phyloP scores from a whole-genome alignment of 768 basidiomycete genomes.

The Phylloporus sp. region DNA sequence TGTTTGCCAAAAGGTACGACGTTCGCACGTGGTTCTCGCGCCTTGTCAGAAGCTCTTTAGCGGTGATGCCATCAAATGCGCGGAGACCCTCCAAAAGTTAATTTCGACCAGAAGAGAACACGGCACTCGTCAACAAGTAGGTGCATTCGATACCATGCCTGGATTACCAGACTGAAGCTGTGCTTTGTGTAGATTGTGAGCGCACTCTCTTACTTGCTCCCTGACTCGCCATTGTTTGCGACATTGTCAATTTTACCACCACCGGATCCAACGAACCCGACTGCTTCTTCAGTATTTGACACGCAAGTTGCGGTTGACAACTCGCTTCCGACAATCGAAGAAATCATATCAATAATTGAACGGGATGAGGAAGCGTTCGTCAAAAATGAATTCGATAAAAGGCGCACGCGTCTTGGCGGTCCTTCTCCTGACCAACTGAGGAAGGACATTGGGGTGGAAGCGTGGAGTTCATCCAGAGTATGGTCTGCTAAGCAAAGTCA shows the following conservation, averaged over 20 bases:
- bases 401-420: slow-evolving; percentile 72
- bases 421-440: slow-evolving; percentile 52
- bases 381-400: slow-evolving; percentile 67
- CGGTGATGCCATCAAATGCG: slow-evolving; percentile 71
- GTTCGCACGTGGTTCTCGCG: neutral
- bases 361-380: slow-evolving; percentile 52
- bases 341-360: slow-evolving; percentile 63
- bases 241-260: slow-evolving; percentile 62
- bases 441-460: slow-evolving; percentile 62
- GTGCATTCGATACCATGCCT: slow-evolving; percentile 2
- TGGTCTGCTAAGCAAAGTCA: slow-evolving; percentile 2
- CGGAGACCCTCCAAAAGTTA: slow-evolving; percentile 74
- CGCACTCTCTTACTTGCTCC: slow-evolving; percentile 66
- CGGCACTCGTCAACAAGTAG: slow-evolving; percentile 58
- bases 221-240: slow-evolving; percentile 60
- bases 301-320: slow-evolving; percentile 64
- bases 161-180: neutral
- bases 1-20: slow-evolving; percentile 56
- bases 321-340: slow-evolving; percentile 65
- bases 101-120: slow-evolving; percentile 56
- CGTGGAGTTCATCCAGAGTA: slow-evolving; percentile 60
- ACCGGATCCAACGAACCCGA: slow-evolving; percentile 74
- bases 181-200: slow-evolving; percentile 50
- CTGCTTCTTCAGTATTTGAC: slow-evolving; percentile 49
- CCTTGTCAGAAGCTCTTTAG: slow-evolving; percentile 34